phyloP scores from a whole-genome alignment of 805 yeast species.

The Vanderwaltozyma yarrowii region DNA sequence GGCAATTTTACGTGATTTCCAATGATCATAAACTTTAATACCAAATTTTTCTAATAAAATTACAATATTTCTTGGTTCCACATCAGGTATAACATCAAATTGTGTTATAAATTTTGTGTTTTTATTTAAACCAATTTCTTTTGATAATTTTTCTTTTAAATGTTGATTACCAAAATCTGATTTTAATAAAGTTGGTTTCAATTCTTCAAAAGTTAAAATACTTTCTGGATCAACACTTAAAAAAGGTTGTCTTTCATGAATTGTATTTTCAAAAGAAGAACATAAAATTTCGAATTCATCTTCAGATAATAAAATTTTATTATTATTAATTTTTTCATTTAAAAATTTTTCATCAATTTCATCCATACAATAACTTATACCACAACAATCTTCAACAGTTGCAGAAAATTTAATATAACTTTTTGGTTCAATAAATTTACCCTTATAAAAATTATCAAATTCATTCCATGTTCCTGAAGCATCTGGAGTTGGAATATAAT shows the following conservation, averaged over 20 bases:
- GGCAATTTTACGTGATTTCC: slow-evolving; percentile 64
- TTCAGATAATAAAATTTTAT: slow-evolving; percentile 43
- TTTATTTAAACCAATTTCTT: slow-evolving; percentile 39
- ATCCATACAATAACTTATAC: slow-evolving; percentile 81
- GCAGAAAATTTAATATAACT: slow-evolving; percentile 83
- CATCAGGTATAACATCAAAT: slow-evolving; percentile 33
- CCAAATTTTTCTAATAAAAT: slow-evolving; percentile 53
- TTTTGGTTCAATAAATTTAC: slow-evolving; percentile 59
- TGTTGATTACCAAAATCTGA: slow-evolving; percentile 36
- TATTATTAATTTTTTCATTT: slow-evolving; percentile 27
- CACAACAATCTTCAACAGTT: slow-evolving; percentile 90
- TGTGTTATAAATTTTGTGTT: slow-evolving; percentile 45
- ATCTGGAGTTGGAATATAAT: slow-evolving; percentile 92
- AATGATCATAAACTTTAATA: slow-evolving; percentile 60
- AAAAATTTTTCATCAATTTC: slow-evolving; percentile 74
- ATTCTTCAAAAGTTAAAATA: slow-evolving; percentile 58
- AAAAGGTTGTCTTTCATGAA: slow-evolving; percentile 80
- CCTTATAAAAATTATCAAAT: slow-evolving; percentile 59
- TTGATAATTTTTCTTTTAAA: slow-evolving; percentile 47
- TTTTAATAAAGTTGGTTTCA: slow-evolving; percentile 41
- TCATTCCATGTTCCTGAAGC: slow-evolving; percentile 79
- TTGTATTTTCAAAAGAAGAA: slow-evolving; percentile 61
- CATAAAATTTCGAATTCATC: slow-evolving; percentile 78
- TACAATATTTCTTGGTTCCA: slow-evolving; percentile 36
- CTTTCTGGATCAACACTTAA: slow-evolving; percentile 75